Evolutionary conservation across 2,329 filamentous ascomycete genomes (phyloP), one percentile per base, ranked within the genome.

Genomic region (Nectriaceae sp.): DNA sequence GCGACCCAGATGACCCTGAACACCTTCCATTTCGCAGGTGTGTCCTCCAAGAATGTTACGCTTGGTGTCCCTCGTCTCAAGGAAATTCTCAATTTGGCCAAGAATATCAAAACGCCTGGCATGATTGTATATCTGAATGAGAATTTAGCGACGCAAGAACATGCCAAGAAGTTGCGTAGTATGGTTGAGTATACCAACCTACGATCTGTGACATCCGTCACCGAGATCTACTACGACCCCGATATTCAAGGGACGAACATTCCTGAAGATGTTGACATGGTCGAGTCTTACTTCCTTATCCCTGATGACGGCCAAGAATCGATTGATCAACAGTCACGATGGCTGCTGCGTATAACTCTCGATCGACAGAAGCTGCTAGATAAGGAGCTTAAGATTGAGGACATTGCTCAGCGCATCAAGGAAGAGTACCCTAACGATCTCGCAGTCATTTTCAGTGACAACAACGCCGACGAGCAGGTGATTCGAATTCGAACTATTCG

Each of bases 11-110:
- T 99, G 94, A 99, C 94, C 1, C 76, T 99, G 52, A 99, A 99
- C 76, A 99, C 94, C 20, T 99, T 99, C 88, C 94, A 99, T 79
- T 99, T 99, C 71, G 92, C 94, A 71, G 94, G 94, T 96, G 91
- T 99, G 52, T 96, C 95, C 31, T 96, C 93, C 20, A 99, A 99
- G 87, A 99, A 99, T 79, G 93, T 99, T 46, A 99, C 94, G 1
- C 86, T 99, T 41, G 94, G 94, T 90, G 94, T 99, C 37, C 94
- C 94, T 37, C 93, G 94, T 85, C 83, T 99, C 42, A 99, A 99
- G 81, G 94, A 99, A 76, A 99, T 99, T 84, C 80, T 99, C 49
- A 99, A 99, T 70, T 85, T 99, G 50, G 94, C 95, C 0, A 92
- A 88, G 60, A 95, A 97, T 72, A 97, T 99, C 77, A 99, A 97